Conservation (phyloP, 192 early-diverging fungal species). For the Coemansia sp. region DNA sequence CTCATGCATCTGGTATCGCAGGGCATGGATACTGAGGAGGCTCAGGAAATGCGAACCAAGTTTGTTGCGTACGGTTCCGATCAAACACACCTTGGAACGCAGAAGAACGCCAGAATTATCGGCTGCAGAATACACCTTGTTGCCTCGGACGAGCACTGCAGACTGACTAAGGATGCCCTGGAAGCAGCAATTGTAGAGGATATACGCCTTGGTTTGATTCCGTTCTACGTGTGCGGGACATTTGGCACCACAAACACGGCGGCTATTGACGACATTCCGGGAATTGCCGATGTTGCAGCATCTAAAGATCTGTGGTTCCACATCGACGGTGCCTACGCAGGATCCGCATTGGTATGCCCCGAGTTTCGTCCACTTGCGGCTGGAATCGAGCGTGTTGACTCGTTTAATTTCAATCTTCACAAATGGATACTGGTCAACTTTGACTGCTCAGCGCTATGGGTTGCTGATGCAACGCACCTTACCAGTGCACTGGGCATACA, state of each 20-base stretch:
- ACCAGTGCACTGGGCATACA: slow-evolving; percentile 42
- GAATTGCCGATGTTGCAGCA: slow-evolving; percentile 47
- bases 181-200: slow-evolving; percentile 43
- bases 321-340: slow-evolving; percentile 60
- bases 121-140: slow-evolving; percentile 35
- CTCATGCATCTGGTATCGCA: slow-evolving; percentile 6
- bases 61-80: slow-evolving; percentile 58
- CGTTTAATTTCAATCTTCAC: slow-evolving; percentile 57
- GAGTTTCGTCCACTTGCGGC: slow-evolving; percentile 43
- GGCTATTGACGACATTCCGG: slow-evolving; percentile 54
- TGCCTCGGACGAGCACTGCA: slow-evolving; percentile 34
- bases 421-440: slow-evolving; percentile 59
- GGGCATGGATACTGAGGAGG: slow-evolving; percentile 20
- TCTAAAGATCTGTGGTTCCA: slow-evolving; percentile 53
- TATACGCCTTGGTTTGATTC: slow-evolving; percentile 46
- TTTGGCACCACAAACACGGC: slow-evolving; percentile 59
- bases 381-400: slow-evolving; percentile 53
- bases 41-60: slow-evolving; percentile 1
- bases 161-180: slow-evolving; percentile 39
- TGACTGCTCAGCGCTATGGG: slow-evolving; percentile 56
- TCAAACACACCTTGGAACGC: slow-evolving; percentile 52
- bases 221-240: slow-evolving; percentile 56
- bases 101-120: slow-evolving; percentile 55
- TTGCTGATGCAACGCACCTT: slow-evolving; percentile 36
- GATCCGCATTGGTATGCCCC: slow-evolving; percentile 54